phyloP scores from a whole-genome alignment of 2,329 filamentous ascomycete species.

The Cladorrhinum sp. region DNA sequence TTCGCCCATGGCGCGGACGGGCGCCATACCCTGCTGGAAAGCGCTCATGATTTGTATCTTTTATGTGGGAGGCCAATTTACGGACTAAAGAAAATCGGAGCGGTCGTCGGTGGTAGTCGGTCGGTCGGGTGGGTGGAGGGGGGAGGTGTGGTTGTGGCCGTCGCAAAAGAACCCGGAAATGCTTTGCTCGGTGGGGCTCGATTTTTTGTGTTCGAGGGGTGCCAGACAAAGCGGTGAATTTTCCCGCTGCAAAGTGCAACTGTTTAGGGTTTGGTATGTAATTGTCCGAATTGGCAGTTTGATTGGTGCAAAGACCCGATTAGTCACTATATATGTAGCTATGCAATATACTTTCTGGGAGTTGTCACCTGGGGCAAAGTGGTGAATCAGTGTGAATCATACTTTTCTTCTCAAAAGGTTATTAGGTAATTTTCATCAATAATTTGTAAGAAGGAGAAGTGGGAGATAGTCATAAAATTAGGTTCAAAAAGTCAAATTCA shows the following conservation, averaged over 20 bases:
- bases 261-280: constrained; percentile 28
- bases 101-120: constrained; percentile 28
- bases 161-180: constrained; percentile 29
- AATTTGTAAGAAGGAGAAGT: not conserved
- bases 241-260: constrained; percentile 16
- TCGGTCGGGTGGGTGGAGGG: not conserved
- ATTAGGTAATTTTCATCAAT: not conserved
- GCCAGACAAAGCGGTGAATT: constrained; percentile 21
- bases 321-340: constrained; percentile 7
- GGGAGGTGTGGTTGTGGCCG: constrained; percentile 37
- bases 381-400: constrained; percentile 9
- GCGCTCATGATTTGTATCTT: constrained; percentile 51
- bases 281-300: constrained; percentile 2
- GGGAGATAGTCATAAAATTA: not conserved
- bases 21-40: constrained; percentile 60
- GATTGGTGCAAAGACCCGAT: constrained; percentile 1
- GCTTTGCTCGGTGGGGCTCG: constrained; percentile 28
- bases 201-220: constrained; percentile 29
- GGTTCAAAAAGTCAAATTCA: not conserved
- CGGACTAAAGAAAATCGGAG: not conserved
- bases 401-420: not conserved
- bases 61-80: constrained; percentile 6
- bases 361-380: not conserved
- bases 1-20: constrained; percentile 63
- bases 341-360: not conserved